Evolutionary conservation across 2,329 filamentous ascomycete species (phyloP).

Genomic region (Triangularia verruculosa): DNA sequence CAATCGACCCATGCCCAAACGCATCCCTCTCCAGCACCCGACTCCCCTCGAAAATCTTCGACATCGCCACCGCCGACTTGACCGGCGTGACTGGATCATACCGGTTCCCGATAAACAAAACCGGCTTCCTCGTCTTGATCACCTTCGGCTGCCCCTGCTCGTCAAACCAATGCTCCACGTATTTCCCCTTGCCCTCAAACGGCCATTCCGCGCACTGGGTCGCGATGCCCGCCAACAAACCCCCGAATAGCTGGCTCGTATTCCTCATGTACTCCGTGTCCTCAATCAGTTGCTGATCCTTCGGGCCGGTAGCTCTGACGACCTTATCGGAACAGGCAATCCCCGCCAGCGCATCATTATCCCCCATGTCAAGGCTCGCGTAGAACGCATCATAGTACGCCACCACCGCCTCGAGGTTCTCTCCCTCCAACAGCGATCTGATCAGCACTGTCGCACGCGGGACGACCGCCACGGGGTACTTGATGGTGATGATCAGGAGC

Average conservation of each 20-base stretch:
- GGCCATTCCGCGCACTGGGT: slow-evolving; percentile 32
- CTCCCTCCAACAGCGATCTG: background rate
- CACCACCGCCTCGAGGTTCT: background rate
- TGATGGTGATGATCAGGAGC: slow-evolving; percentile 19
- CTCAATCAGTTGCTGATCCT: background rate
- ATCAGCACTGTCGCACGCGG: background rate
- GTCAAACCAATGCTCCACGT: background rate
- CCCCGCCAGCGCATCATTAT: slow-evolving; percentile 14
- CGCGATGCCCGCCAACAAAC: slow-evolving; percentile 14
- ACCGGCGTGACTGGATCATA: slow-evolving; percentile 34
- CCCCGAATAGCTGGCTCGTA: slow-evolving; percentile 24
- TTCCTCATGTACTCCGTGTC: slow-evolving; percentile 12
- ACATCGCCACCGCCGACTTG: slow-evolving; percentile 30
- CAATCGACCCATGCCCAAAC: slow-evolving; percentile 11
- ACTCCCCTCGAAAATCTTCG: slow-evolving; percentile 29
- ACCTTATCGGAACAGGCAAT: slow-evolving; percentile 11
- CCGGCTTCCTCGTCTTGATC: slow-evolving; percentile 29
- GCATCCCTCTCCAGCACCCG: slow-evolving; percentile 30
- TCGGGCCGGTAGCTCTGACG: background rate
- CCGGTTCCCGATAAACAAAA: slow-evolving; percentile 32
- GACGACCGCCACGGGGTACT: slow-evolving; percentile 23
- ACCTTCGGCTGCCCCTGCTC: slow-evolving; percentile 18
- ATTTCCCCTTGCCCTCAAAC: slow-evolving; percentile 29
- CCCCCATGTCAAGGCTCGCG: background rate
- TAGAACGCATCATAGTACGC: background rate